A percentile compares a stretch with the other conserved stretches of the same genome.
Evolutionary conservation across 2,329 filamentous ascomycete genomes (phyloP).

Genomic region (Fusarium sp.): DNA sequence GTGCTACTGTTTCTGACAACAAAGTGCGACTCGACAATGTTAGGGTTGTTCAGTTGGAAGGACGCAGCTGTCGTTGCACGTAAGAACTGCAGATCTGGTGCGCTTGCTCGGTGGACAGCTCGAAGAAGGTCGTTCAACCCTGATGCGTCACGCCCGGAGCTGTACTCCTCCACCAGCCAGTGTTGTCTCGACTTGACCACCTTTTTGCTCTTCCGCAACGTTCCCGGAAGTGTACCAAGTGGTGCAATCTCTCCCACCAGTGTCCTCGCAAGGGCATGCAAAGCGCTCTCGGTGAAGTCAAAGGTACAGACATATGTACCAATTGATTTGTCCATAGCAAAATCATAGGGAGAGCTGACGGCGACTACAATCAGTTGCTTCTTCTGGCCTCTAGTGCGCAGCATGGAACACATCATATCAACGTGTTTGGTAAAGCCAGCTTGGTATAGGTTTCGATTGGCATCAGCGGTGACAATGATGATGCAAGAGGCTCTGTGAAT

Average conservation of each 20-base stretch:
- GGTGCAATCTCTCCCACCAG: constrained; percentile 80
- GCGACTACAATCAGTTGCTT: constrained; percentile 92
- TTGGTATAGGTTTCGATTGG: constrained; percentile 93
- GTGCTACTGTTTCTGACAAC: constrained; percentile 96
- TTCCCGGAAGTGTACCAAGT: constrained; percentile 72
- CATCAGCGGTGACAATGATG: constrained; percentile 91
- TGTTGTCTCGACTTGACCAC: constrained; percentile 89
- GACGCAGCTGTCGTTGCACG: constrained; percentile 75
- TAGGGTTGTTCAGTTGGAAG: constrained; percentile 77
- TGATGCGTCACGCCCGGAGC: constrained; percentile 78
- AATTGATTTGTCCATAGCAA: constrained; percentile 90
- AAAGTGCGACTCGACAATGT: constrained; percentile 85
- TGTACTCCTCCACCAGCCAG: constrained; percentile 93
- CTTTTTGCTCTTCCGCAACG: constrained; percentile 87
- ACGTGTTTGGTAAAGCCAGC: constrained; percentile 96
- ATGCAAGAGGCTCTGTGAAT: constrained; percentile 90
- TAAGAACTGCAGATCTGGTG: constrained; percentile 75
- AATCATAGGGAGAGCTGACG: constrained; percentile 96
- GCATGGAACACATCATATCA: constrained; percentile 92
- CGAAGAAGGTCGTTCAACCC: constrained; percentile 81
- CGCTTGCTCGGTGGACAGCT: constrained; percentile 73
- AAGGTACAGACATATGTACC: constrained; percentile 96
- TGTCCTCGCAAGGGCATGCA: constrained; percentile 84
- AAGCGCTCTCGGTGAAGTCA: constrained; percentile 93
- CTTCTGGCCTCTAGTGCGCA: constrained; percentile 79